These are phyloP conservation scores for Glaciozyma antarctica DNA, from an alignment of 768 basidiomycete genomes.

Conservation along the genomic window DNA sequence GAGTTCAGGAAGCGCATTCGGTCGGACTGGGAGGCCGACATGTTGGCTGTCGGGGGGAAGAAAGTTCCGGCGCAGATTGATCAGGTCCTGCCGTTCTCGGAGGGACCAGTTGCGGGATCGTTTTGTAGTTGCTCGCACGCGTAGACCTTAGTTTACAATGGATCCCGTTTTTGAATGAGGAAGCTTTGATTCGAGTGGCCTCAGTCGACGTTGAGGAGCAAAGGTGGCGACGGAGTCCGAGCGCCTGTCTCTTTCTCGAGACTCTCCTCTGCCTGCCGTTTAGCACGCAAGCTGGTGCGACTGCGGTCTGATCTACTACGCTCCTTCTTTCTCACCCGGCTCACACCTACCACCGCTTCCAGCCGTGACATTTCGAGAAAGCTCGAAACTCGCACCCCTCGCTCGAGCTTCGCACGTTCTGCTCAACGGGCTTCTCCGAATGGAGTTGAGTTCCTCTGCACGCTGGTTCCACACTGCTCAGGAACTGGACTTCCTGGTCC, in stretches of 20 bases:
- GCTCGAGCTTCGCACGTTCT: neutral
- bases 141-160: neutral
- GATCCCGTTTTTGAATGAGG: neutral
- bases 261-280: too few species aligned
- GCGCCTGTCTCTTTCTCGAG: too few species aligned
- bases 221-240: too few species aligned
- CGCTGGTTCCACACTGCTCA: too few species aligned
- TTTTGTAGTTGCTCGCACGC: neutral
- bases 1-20: neutral
- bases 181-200: too few species aligned
- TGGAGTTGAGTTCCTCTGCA: neutral
- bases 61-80: neutral
- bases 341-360: neutral
- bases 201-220: too few species aligned
- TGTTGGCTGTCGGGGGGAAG: neutral
- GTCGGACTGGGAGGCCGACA: constrained; percentile 1
- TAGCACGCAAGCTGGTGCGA: too few species aligned
- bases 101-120: neutral
- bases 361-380: neutral
- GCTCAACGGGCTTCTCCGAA: too few species aligned
- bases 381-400: neutral
- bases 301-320: too few species aligned
- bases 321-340: neutral
- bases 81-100: neutral
- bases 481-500: too few species aligned